phyloP scores from a whole-genome alignment of 1,139 yeast genomes.

The Pichia sorboxylosa region DNA sequence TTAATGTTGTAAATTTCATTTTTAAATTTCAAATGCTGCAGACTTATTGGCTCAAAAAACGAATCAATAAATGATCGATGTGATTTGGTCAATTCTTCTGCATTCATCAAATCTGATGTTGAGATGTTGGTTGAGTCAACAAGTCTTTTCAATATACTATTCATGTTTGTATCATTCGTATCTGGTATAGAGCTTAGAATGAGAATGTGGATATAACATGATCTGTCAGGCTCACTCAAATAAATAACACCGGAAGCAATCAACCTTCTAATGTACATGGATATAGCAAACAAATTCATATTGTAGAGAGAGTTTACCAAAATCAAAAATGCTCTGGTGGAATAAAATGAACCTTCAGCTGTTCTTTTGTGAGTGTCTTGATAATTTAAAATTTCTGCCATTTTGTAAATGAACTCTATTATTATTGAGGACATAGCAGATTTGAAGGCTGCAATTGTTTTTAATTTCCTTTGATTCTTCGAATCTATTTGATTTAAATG shows the following conservation, averaged over 20 bases:
- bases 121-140: conserved; percentile 26
- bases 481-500: conserved; percentile 18
- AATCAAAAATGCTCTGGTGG: conserved; percentile 32
- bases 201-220: conserved; percentile 34
- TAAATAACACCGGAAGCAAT: conserved; percentile 79
- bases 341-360: conserved; percentile 15
- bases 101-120: no score
- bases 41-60: no score
- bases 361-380: conserved; percentile 4
- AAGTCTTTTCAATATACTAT: conserved; percentile 32
- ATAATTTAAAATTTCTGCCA: conserved; percentile 20
- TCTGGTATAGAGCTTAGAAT: conserved; percentile 46
- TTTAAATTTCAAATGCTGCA: no score
- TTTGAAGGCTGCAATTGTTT: no score
- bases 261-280: conserved; percentile 62
- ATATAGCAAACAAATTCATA: conserved; percentile 41
- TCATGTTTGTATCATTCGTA: conserved; percentile 39
- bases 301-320: conserved; percentile 46
- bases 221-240: conserved; percentile 26
- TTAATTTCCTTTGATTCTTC: conserved; percentile 22
- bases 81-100: no score
- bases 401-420: conserved; percentile 28
- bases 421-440: conserved; percentile 35
- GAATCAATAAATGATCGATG: no score
- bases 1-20: no score